Evolutionary conservation across 1,139 yeast genomes (phyloP), one percentile per base, ranked within the genome.

Genomic region (Pichia sp.): DNA sequence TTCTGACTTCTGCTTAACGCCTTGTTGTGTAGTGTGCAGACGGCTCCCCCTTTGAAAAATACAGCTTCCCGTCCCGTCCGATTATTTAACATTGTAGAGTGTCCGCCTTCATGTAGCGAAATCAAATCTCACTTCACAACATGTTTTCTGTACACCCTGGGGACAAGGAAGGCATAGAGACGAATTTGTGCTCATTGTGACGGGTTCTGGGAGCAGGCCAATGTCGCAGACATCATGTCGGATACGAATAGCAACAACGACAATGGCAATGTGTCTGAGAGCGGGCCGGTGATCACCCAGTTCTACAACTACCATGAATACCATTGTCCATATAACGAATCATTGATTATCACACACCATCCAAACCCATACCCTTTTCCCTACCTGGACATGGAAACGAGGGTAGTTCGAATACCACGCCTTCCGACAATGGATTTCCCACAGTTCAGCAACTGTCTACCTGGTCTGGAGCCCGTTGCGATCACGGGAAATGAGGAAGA

Each of bases 251-350:
- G 31, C 16, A 24, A 42, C 31, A 42, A 42, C 20, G 16, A 16
- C 16, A 42, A 42, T 20, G 20, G 31, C 31, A 42, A 16, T 42
- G 31, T 14, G 8, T 24, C 46, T 42, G 49, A 46, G 6, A 31
- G 12, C 17, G 33, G 47, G 24, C 27, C 46, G 33, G 29, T 24
- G 9, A 48, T 31, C 10, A 46, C 38, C 20, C 58, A 73, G n/a
- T 84, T 81, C 66, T 85, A 83, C 75, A 85, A 85, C 64, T 84
- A 83, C 63, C 89, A 85, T 63, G 91, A 85, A 65, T 82, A 72
- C 64, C 50, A 78, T 12, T 71, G 73, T 29, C 67, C 70, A 2
- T 69, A 70, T 48, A 76, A 72, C 65, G 62, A 66, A 31, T 68
- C 67, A 4, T 61, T 84, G 6, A 79, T 81, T 33, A 68, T 83